Evolutionary conservation across 371 early-diverging fungal species (phyloP), one percentile per base, ranked within the genome.

Genomic region (Saksenaea vasiformis): DNA sequence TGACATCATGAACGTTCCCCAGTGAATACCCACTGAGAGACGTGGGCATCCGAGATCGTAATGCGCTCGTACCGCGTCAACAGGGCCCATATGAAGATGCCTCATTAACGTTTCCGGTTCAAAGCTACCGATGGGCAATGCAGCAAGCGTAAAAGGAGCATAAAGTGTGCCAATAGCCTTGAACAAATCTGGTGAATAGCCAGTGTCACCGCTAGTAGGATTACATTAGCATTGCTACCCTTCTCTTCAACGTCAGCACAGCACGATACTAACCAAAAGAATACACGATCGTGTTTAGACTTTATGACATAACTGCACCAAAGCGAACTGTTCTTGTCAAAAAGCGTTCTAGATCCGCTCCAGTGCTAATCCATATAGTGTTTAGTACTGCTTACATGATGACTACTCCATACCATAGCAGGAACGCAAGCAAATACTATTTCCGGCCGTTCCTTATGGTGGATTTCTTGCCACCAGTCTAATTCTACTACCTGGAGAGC

Each of bases 381-480:
- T 54, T 47, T 47, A 47, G 51, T 7, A 9, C 22, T 47, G 24
- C 26, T 47, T 47, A 22, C 10, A 22, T 22, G 5, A 36, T 37
- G 5, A 15, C 19, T 14, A 14, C 22, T 22, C 4, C 36, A 54
- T 71, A 79, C 78, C 77, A 78, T 80, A 22, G 79, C 68, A 17
- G 84, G 87, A n/a, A 85, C 84, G 38, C 87, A 83, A 0, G 84
- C 80, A 47, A 82, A 77, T 9, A 71, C 67, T 37, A 86, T 76
- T 34, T 70, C 72, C 27, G 79, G 79, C 14, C 65, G 61, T 37
- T 64, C 72, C 27, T 76, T 74, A 54, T 85, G 84, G 36, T 66
- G 72, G 31, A 73, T 70, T 51, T 86, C 87, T 63, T 85, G 83
- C 87, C 85, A 88, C 87, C 87, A 88, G 58, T 86, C 87, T n/a